Evolutionary conservation across 768 basidiomycete genomes (phyloP).

Genomic region (Termitomyces eurrhizus): DNA sequence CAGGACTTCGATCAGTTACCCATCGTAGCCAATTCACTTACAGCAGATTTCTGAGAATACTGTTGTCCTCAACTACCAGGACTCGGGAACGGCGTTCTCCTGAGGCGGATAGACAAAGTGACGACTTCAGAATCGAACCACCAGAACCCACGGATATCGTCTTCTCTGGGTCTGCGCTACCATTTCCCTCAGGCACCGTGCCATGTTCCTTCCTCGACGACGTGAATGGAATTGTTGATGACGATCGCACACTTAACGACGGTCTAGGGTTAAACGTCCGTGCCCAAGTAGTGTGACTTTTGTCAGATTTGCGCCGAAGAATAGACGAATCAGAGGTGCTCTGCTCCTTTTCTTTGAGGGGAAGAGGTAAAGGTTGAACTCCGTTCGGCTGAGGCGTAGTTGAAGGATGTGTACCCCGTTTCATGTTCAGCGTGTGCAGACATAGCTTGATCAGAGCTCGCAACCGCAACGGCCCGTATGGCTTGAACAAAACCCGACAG

Average conservation of each 20-base stretch:
- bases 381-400: neutral
- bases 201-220: slow-evolving; percentile 27
- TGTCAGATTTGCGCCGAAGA: slow-evolving; percentile 47
- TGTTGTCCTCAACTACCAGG: slow-evolving; percentile 89
- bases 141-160: slow-evolving; percentile 54
- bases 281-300: slow-evolving; percentile 22
- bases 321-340: slow-evolving; percentile 13
- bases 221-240: slow-evolving; percentile 42
- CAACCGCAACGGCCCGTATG: slow-evolving; percentile 77
- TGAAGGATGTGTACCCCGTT: slow-evolving; percentile 24
- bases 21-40: slow-evolving; percentile 34
- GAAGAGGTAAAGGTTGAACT: neutral
- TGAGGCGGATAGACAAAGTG: slow-evolving; percentile 48
- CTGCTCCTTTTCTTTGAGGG: slow-evolving; percentile 5
- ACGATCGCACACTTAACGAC: slow-evolving; percentile 47
- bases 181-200: slow-evolving; percentile 22
- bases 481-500: slow-evolving; percentile 87
- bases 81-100: slow-evolving; percentile 53
- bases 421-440: slow-evolving; percentile 51
- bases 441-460: slow-evolving; percentile 61
- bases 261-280: slow-evolving; percentile 35
- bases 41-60: slow-evolving; percentile 78
- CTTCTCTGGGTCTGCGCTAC: slow-evolving; percentile 22
- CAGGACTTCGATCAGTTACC: slow-evolving; percentile 1
- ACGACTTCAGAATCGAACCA: slow-evolving; percentile 68